Base-by-base conservation (phyloP, 2,329 filamentous ascomycete genomes). In the Hypoxylon sp. region DNA sequence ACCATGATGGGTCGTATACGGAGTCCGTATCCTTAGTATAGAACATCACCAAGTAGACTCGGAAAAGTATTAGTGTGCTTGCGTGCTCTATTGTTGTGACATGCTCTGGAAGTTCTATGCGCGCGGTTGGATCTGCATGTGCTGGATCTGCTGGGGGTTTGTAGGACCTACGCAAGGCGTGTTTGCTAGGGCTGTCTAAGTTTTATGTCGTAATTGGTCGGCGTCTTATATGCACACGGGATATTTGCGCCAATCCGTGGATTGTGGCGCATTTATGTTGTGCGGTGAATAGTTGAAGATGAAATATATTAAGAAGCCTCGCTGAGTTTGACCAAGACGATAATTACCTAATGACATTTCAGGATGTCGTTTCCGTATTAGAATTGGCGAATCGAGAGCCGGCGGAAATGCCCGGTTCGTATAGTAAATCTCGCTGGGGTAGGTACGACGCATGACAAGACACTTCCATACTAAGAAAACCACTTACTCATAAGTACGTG, bases 171-270 rank as follows among this genome's bases (percentile, higher is more conserved):
- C 58, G 61, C 58, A 62, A 61, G 49, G 30, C 30, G n/a, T 60
- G 53, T 49, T 41, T 68, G 46, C 28, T 57, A n/a, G n/a, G n/a
- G n/a, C 6, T 46, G 36, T 53, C 32, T 45, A 52, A 30, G 21
- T 57, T 57, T 43, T 25, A n/a, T 56, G 41, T 6, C 28, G 28
- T 17, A 52, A 63, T 60, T 65, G 55, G 55, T 57, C 49, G 46
- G 14, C 45, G 49, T 38, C 13, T 46, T 14, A 41, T 10, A 60
- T 21, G 51, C 13, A 45, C 25, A 34, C 19, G 50, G 56, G 25
- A n/a, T 23, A 58, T 34, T 38, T 21, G 9, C 55, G 17, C 34
- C 25, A 30, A 21, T 55, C n/a, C 17, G 52, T n/a, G 34, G 19
- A 48, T 11, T 51, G 61, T 64, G 60, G 56, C 55, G 48, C 3